Conservation (phyloP, 2,329 filamentous ascomycete species). For the Aureobasidium sp. region DNA sequence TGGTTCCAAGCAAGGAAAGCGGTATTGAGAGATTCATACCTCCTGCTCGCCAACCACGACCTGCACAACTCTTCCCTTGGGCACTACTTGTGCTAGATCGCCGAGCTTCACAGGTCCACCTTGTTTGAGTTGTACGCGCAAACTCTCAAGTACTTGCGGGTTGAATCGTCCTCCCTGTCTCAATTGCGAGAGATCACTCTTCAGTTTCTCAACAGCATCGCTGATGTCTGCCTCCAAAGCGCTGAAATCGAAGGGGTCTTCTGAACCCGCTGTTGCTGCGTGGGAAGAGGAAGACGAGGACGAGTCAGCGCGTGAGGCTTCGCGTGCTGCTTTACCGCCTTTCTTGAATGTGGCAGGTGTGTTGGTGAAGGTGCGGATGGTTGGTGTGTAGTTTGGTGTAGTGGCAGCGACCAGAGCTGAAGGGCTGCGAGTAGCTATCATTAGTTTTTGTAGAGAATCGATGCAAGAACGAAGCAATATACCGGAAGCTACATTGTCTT, state of each 20-base stretch:
- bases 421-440: not conserved
- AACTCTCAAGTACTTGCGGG: constrained; percentile 50
- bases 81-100: constrained; percentile 59
- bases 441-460: not conserved
- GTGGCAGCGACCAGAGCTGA: not conserved
- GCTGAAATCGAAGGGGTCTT: constrained; percentile 55
- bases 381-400: not conserved
- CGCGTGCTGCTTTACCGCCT: constrained; percentile 42
- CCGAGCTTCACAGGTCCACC: constrained; percentile 40
- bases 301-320: constrained; percentile 24
- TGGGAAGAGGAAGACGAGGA: constrained; percentile 27
- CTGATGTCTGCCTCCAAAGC: constrained; percentile 48
- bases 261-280: constrained; percentile 28
- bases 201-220: constrained; percentile 47
- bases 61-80: constrained; percentile 53
- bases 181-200: constrained; percentile 53
- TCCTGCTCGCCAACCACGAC: constrained; percentile 58
- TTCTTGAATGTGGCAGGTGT: constrained; percentile 41
- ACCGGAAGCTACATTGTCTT: constrained; percentile 2
- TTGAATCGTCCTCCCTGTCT: constrained; percentile 55
- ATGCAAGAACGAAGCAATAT: not conserved
- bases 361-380: constrained; percentile 31
- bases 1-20: not conserved
- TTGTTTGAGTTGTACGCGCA: constrained; percentile 52
- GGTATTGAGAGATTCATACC: constrained; percentile 33